Conservation (phyloP, 1,139 yeast species). For the Taphrina betulina region DNA sequence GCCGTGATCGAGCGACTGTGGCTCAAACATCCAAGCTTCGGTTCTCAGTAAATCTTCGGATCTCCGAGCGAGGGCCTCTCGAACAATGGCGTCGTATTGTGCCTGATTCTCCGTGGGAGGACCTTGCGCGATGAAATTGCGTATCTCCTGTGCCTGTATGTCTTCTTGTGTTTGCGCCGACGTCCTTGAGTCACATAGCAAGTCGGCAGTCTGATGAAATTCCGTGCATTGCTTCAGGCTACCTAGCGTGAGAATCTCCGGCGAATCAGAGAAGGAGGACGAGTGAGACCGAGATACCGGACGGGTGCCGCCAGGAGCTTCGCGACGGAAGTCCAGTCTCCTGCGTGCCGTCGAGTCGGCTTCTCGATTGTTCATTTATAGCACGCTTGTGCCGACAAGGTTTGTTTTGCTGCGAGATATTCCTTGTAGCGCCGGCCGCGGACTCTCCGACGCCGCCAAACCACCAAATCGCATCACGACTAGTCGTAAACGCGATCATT, state of each 20-base stretch:
- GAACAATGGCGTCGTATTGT: slow-evolving; percentile 1
- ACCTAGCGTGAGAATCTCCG: not conserved
- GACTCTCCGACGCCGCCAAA: too few relatives aligned
- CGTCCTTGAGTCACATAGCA: not conserved
- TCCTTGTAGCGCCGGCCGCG: too few relatives aligned
- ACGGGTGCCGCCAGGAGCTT: not conserved
- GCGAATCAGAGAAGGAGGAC: slow-evolving; percentile 1
- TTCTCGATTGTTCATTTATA: too few relatives aligned
- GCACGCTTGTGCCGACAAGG: too few relatives aligned
- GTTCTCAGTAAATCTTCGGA: slow-evolving; percentile 6
- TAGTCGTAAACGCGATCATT: too few relatives aligned
- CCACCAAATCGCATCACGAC: too few relatives aligned
- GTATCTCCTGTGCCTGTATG: slow-evolving; percentile 2
- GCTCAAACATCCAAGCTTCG: slow-evolving; percentile 13
- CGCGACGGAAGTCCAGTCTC: slow-evolving; percentile 6
- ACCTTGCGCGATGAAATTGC: slow-evolving; percentile 4
- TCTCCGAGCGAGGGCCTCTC: not conserved
- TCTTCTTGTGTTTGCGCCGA: not conserved
- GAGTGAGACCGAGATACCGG: not conserved
- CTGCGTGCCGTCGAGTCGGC: slow-evolving; percentile 2
- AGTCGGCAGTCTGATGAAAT: not conserved
- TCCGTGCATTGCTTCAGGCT: slow-evolving; percentile 1
- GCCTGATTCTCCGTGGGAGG: slow-evolving; percentile 1
- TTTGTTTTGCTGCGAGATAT: too few relatives aligned
- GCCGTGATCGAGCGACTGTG: too few relatives aligned